These are phyloP conservation scores for Trichoderma polysporum DNA, from an alignment of 2,329 filamentous ascomycete genomes.

Conservation along the genomic window DNA sequence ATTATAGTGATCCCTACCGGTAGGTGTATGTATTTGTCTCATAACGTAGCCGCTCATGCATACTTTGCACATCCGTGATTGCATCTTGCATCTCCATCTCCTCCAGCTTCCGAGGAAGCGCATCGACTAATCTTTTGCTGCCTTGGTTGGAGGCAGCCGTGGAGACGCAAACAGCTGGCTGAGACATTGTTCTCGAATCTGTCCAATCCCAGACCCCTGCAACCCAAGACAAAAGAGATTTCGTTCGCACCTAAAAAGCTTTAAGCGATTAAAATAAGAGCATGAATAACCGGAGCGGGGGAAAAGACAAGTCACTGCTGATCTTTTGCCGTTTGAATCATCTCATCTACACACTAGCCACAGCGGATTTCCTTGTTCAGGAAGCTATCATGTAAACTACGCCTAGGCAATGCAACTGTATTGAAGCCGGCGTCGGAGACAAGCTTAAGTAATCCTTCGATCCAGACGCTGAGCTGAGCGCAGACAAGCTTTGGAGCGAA, in stretches of 20 bases:
- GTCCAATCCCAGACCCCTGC: not conserved
- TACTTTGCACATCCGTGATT: not conserved
- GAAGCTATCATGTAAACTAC: not conserved
- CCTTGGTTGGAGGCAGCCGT: not conserved
- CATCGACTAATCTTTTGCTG: not conserved
- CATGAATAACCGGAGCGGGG: constrained; percentile 12
- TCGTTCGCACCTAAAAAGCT: not conserved
- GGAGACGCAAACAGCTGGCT: not conserved
- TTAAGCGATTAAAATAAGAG: not conserved
- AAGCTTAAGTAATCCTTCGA: not conserved
- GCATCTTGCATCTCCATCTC: not conserved
- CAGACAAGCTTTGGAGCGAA: constrained; percentile 2
- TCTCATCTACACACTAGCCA: not conserved
- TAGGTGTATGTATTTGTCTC: constrained; percentile 14
- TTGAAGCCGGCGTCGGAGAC: constrained; percentile 2
- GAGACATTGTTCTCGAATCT: not conserved
- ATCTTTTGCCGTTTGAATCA: constrained; percentile 12
- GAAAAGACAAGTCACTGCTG: constrained; percentile 10
- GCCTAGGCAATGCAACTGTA: not conserved
- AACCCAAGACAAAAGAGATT: not conserved
- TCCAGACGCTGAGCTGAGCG: not conserved
- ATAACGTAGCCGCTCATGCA: not conserved
- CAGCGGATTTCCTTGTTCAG: not conserved
- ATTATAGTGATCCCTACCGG: not conserved
- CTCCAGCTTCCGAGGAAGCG: not conserved